Base-by-base conservation (phyloP, 768 basidiomycete genomes). In the Gautieria morchelliformis region DNA sequence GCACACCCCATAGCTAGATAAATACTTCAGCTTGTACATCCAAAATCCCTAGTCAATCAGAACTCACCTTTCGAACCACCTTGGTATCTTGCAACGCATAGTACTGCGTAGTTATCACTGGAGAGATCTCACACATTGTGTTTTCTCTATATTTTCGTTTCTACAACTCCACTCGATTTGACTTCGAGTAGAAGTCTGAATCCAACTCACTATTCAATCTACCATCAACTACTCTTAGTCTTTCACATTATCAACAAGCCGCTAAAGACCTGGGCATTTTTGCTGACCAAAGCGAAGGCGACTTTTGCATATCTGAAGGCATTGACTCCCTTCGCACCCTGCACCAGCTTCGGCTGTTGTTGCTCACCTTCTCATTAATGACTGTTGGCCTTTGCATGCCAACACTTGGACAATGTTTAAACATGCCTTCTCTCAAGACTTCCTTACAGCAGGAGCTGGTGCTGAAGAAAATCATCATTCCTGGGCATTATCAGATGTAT, bases 331-430 rank as follows among this genome's bases (percentile, higher is more conserved):
- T 71, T 1, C 55, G 61, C 5, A 72, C 74, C 0, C 75, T 74
- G 0, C 52, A 58, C 2, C 73, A 77, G 58, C 64, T 78, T 0
- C 71, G 71, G 1, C 52, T 68, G 32, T 68, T 76, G 2, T 74
- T 77, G n/a, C n/a, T 62, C 66, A 69, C 17, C 67, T 73, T 50
- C 56, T 75, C 2, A 61, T 71, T 40, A 70, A 76, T 40, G 66
- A 70, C 22, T 67, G 66, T 44, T 58, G 71, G 4, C 53, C 58
- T 3, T 51, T 63, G 0, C 67, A 63, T 24, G 41, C 67, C 6
- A 35, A 59, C 15, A 57, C 69, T 1, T 72, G 72, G 71, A 59
- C 67, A 5, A 59, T 53, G 4, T 67, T 69, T 53, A 54, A 54
- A 11, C 63, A 64, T 20, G 58, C 61, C 12, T 58, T 70, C 20